Conservation (phyloP, 2,329 filamentous ascomycete genomes). For the Stagonosporopsis cucurbitacearum region DNA sequence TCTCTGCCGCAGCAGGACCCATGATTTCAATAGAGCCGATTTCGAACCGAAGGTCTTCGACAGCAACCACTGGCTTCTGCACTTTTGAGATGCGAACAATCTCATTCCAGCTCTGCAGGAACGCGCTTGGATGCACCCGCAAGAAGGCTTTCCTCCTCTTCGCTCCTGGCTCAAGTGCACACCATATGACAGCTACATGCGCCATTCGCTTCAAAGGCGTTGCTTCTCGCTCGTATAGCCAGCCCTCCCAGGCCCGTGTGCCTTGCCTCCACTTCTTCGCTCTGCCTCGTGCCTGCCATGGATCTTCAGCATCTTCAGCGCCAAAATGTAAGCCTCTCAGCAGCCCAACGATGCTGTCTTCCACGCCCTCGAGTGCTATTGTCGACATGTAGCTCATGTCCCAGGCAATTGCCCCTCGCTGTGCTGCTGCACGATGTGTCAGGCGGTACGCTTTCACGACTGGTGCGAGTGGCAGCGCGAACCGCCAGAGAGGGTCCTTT, state of each 20-base stretch:
- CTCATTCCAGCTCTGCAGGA: conserved; percentile 71
- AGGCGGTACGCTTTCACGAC: conserved; percentile 89
- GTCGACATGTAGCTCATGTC: conserved; percentile 95
- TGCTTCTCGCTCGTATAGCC: conserved; percentile 63
- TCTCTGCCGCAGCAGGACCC: conserved; percentile 79
- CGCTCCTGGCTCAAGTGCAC: conserved; percentile 43
- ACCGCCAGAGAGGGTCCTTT: conserved; percentile 84
- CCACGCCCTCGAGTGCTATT: conserved; percentile 74
- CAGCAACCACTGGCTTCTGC: conserved; percentile 65
- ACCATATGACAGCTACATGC: conserved; percentile 79
- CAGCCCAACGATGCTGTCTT: conserved; percentile 68
- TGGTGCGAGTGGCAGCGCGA: conserved; percentile 82
- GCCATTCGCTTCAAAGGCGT: conserved; percentile 65
- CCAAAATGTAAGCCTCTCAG: conserved; percentile 67
- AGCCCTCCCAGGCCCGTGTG: conserved; percentile 63
- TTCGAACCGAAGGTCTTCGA: conserved; percentile 75
- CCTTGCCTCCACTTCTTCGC: conserved; percentile 75
- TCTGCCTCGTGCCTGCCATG: conserved; percentile 61
- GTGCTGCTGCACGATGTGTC: conserved; percentile 79
- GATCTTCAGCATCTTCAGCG: conserved; percentile 58
- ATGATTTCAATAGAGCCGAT: conserved; percentile 74
- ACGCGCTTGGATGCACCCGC: conserved; percentile 82
- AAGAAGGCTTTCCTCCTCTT: conserved; percentile 67
- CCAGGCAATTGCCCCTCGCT: conserved; percentile 83
- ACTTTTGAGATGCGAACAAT: conserved; percentile 64